A percentile compares a stretch with the other conserved stretches of the same genome.
These are phyloP conservation scores for Podaxis sp. DNA, from an alignment of 768 basidiomycete species.

Conservation along the genomic window DNA sequence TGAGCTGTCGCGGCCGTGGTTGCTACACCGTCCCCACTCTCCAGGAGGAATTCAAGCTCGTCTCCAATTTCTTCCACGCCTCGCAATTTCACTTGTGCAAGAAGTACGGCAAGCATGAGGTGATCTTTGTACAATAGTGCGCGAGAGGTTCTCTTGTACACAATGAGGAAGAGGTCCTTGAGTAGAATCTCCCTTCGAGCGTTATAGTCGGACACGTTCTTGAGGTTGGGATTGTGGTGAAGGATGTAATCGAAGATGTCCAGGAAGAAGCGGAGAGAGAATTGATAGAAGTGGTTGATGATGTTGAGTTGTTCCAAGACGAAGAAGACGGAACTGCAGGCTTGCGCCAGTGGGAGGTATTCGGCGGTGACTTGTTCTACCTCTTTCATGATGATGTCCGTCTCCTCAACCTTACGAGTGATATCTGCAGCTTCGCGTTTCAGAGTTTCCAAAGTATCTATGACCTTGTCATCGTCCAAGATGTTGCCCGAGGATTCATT, in stretches of 20 bases:
- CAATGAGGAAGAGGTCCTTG: conserved; percentile 83
- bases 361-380: conserved; percentile 95
- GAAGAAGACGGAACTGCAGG: conserved; percentile 96
- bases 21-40: conserved; percentile 69
- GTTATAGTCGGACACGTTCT: conserved; percentile 67
- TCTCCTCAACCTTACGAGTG: conserved; percentile 93
- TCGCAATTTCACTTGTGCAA: conserved; percentile 85
- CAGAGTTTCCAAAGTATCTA: conserved; percentile 90
- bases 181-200: conserved; percentile 75
- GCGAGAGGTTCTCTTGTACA: conserved; percentile 86
- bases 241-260: conserved; percentile 97
- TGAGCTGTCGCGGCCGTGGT: conserved; percentile 29
- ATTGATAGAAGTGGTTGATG: conserved; percentile 98
- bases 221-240: conserved; percentile 87
- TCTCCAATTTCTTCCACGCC: conserved; percentile 76
- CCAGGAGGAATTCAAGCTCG: conserved; percentile 89
- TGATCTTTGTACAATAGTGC: conserved; percentile 89
- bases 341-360: conserved; percentile 91
- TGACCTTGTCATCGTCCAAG: conserved; percentile 97
- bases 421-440: conserved; percentile 97
- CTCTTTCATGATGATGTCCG: conserved; percentile 92
- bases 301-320: conserved; percentile 91
- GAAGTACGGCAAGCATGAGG: conserved; percentile 82
- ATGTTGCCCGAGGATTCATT: conserved; percentile 98
- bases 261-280: conserved; percentile 96